Percentiles rank a stretch among this genome's conserved stretches.
Evolutionary conservation across 2,329 filamentous ascomycete genomes (phyloP).

Genomic region (Paecilomyces variotii): DNA sequence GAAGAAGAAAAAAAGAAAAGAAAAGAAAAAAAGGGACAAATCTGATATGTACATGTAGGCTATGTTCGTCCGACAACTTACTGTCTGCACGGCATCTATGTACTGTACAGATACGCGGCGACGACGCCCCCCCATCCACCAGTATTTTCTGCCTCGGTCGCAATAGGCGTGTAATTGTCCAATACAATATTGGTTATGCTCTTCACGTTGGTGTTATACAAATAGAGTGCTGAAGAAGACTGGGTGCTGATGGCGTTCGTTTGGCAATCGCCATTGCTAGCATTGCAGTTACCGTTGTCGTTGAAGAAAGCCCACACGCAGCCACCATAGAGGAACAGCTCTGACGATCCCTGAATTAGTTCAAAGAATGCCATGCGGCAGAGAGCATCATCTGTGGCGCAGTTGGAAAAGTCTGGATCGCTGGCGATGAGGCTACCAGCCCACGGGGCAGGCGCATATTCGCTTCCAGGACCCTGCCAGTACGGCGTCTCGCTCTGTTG

Average conservation of each 20-base stretch:
- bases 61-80: neutral
- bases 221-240: conserved; percentile 16
- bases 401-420: conserved; percentile 21
- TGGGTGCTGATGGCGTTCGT: conserved; percentile 24
- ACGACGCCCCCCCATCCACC: conserved; percentile 29
- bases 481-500: conserved; percentile 48
- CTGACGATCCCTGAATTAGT: conserved; percentile 18
- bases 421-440: conserved; percentile 10
- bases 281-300: conserved; percentile 21
- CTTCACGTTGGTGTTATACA: conserved; percentile 24
- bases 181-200: conserved; percentile 21
- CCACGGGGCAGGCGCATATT: conserved; percentile 23
- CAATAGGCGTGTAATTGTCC: conserved; percentile 14
- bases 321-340: conserved; percentile 31
- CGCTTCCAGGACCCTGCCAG: conserved; percentile 24
- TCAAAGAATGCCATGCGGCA: conserved; percentile 31
- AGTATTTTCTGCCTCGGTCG: conserved; percentile 18
- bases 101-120: conserved; percentile 17
- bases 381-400: conserved; percentile 18
- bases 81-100: neutral
- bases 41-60: neutral
- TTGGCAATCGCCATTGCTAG: conserved; percentile 30
- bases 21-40: neutral
- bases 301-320: conserved; percentile 36
- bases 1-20: neutral